These are phyloP conservation scores for Umbelopsis isabellina DNA, from an alignment of 192 early-diverging fungal genomes.

Conservation along the genomic window DNA sequence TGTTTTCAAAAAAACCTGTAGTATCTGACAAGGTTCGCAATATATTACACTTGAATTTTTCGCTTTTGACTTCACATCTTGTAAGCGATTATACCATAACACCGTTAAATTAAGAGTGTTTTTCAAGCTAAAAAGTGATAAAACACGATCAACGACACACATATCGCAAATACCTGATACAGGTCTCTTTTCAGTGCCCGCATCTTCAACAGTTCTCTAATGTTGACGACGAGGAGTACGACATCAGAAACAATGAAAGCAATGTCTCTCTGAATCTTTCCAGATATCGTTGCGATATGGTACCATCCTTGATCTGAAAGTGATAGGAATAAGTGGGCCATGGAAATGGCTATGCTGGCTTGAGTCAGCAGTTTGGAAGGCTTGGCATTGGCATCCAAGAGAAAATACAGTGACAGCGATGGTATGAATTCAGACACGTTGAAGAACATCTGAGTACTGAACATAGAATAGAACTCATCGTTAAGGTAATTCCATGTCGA, in stretches of 20 bases:
- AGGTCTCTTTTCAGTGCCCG: neutral
- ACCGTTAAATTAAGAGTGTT: too few relatives aligned
- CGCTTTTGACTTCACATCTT: too few relatives aligned
- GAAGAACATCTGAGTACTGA: conserved; percentile 25
- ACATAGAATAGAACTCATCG: conserved; percentile 18
- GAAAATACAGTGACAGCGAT: conserved; percentile 9
- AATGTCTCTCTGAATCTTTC: conserved; percentile 13
- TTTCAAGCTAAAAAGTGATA: conserved; percentile 3
- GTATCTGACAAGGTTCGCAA: too few relatives aligned
- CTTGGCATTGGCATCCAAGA: conserved; percentile 9
- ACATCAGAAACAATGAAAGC: conserved; percentile 15
- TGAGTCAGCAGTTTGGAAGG: conserved; percentile 3
- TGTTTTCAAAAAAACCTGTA: too few relatives aligned
- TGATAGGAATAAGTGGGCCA: conserved; percentile 16
- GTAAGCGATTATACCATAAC: too few relatives aligned
- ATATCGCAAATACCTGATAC: neutral
- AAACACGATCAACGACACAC: neutral
- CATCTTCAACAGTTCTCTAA: neutral
- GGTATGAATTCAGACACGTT: conserved; percentile 24
- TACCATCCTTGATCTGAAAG: conserved; percentile 27
- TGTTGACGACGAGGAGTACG: neutral
- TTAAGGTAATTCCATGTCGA: conserved; percentile 27
- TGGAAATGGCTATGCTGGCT: neutral
- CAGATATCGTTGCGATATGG: conserved; percentile 13
- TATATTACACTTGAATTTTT: too few relatives aligned